Conservation (phyloP, 2,329 filamentous ascomycete genomes). For the Chaetomiaceae sp. region DNA sequence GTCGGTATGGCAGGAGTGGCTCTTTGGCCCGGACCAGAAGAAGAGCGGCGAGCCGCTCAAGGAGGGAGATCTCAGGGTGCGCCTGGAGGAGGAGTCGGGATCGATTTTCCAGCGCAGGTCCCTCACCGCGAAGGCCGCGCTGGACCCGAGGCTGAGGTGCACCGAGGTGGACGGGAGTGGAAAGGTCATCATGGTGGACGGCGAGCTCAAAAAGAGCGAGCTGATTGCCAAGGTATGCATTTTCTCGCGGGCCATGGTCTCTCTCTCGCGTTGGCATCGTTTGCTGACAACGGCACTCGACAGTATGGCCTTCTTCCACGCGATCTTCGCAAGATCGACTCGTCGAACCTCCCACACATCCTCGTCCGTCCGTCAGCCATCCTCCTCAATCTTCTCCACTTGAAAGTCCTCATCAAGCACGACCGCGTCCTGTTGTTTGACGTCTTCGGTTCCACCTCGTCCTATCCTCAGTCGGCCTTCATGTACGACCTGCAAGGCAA, state of each 20-base stretch:
- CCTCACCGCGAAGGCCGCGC: conserved; percentile 68
- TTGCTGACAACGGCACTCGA: conserved; percentile 20
- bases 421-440: conserved; percentile 92
- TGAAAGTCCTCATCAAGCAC: conserved; percentile 91
- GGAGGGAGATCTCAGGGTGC: conserved; percentile 22
- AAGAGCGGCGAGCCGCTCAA: conserved; percentile 27
- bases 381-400: conserved; percentile 90
- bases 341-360: conserved; percentile 90
- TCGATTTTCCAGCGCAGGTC: conserved; percentile 67
- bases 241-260: too few relatives aligned
- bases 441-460: conserved; percentile 73
- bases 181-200: conserved; percentile 81
- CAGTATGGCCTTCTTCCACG: conserved; percentile 89
- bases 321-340: conserved; percentile 96
- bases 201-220: conserved; percentile 94
- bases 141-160: conserved; percentile 82
- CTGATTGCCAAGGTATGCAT: conserved; percentile 68
- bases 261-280: background rate
- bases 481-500: conserved; percentile 97
- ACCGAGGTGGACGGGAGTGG: conserved; percentile 93
- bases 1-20: conserved; percentile 44
- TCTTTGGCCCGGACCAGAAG: conserved; percentile 41
- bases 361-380: conserved; percentile 90
- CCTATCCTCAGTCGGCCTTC: conserved; percentile 89
- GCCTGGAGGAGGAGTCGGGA: conserved; percentile 47